Base-by-base conservation (phyloP, 73 alveolate species). In the Paramecium primaurelia region DNA sequence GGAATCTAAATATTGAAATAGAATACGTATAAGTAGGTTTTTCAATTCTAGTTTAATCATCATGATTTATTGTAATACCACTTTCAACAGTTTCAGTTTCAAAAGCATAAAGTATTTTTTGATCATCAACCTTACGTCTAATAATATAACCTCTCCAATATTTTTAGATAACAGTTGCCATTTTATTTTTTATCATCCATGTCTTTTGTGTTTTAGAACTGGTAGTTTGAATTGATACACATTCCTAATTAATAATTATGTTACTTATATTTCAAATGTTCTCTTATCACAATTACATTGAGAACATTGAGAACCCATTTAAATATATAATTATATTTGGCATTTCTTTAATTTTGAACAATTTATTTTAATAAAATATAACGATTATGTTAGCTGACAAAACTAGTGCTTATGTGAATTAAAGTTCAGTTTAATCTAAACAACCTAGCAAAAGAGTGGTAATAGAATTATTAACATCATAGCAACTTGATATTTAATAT, bases 1-100 rank as follows among this genome's bases (percentile, higher is more conserved):
- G 69, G 95, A 96, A 97, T 47, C 80, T 38, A 91, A 59, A 10
- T 26, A 22, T 59, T 26, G 16, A 2, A 26, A 26, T 59, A 10
- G 2, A 12, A 59, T 59, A 59, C 77, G 6, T 59, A 59, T 59
- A 59, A 22, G 77, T 22, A 16, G 44, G 38, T 26, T 30, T 22
- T 26, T 26, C 77, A 22, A 26, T 20, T 20, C 44, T 59, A 16
- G 16, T 7, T 26, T 59, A 3, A 59, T 59, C 77, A 59, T 59
- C 77, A 3, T 59, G 16, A 30, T 59, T 30, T 59, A 59, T 26
- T 1, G 77, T 4, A 6, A 59, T 59, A 22, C 77, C 77, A 10
- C 44, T 26, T 18, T 59, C 77, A 4, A 59, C 38, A 5, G 34
- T 59, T 16, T 30, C 77, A 16, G 34, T 59, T 59, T 26, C 34